Conservation (phyloP, 768 basidiomycete species). For the Trametes gibbosa region DNA sequence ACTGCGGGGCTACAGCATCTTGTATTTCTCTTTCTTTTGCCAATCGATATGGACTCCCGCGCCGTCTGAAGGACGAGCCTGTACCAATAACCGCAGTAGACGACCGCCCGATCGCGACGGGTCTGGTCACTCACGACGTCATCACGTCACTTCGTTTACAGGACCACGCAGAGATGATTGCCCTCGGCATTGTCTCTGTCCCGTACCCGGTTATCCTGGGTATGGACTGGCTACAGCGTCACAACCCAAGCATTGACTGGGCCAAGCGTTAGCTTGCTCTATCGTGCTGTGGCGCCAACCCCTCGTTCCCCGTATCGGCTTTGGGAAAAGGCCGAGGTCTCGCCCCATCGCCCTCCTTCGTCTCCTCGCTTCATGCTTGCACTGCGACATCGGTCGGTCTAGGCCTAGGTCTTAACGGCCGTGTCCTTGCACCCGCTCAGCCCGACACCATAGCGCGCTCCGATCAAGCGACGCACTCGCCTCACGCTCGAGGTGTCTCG, state of each 20-base stretch:
- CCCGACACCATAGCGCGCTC: not conserved
- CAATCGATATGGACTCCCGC: slow-evolving; percentile 32
- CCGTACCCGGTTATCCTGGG: slow-evolving; percentile 12
- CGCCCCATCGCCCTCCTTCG: slow-evolving; percentile 6
- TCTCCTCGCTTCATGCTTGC: not conserved
- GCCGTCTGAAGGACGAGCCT: too few relatives aligned
- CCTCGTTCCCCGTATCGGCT: slow-evolving; percentile 20
- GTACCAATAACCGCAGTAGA: slow-evolving; percentile 37
- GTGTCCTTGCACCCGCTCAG: not conserved
- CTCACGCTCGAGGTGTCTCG: not conserved
- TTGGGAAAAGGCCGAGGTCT: slow-evolving; percentile 30
- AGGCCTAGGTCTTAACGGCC: slow-evolving; percentile 23
- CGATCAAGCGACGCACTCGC: not conserved
- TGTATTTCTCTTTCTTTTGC: slow-evolving; percentile 37
- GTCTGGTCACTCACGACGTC: slow-evolving; percentile 39
- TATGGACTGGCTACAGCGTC: slow-evolving; percentile 13
- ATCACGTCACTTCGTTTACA: slow-evolving; percentile 28
- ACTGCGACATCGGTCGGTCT: slow-evolving; percentile 27
- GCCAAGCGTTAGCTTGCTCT: slow-evolving; percentile 25
- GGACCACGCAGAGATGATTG: slow-evolving; percentile 29
- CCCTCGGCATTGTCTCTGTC: too few relatives aligned
- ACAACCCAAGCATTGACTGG: slow-evolving; percentile 30
- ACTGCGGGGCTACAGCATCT: slow-evolving; percentile 36
- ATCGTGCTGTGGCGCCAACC: slow-evolving; percentile 19
- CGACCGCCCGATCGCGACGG: slow-evolving; percentile 38